phyloP scores from a whole-genome alignment of 176 grass and related monocot genomes.

The Eleusine coracana region DNA sequence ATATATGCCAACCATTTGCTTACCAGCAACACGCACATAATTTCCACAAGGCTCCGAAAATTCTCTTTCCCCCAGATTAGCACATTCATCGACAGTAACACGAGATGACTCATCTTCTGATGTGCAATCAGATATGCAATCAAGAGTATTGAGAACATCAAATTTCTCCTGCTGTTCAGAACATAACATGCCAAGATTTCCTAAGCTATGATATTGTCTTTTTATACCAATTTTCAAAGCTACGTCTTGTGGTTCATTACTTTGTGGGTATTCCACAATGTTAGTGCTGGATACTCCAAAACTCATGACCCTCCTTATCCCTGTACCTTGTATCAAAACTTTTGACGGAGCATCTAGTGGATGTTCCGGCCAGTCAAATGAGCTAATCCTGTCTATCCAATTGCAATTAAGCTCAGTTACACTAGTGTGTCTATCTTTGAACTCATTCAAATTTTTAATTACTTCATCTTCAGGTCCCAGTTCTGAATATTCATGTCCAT shows the following conservation, averaged over 20 bases:
- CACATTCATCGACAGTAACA: constrained; percentile 23
- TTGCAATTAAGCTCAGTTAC: neutral
- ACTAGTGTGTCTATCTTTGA: neutral
- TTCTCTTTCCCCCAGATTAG: neutral
- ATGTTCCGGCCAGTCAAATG: constrained; percentile 66
- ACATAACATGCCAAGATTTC: constrained; percentile 69
- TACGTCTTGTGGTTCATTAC: constrained; percentile 23
- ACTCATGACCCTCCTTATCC: constrained; percentile 55
- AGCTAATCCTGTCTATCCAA: constrained; percentile 7
- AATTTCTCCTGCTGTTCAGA: constrained; percentile 62
- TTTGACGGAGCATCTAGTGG: constrained; percentile 47
- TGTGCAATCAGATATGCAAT: constrained; percentile 45
- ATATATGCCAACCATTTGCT: constrained; percentile 80
- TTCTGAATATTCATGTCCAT: constrained; percentile 29
- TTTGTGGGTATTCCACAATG: neutral
- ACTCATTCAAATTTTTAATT: constrained; percentile 7
- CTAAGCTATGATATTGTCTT: constrained; percentile 62
- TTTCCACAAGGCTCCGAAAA: constrained; percentile 26
- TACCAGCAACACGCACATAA: constrained; percentile 59
- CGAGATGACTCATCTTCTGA: constrained; percentile 49
- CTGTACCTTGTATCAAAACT: constrained; percentile 17
- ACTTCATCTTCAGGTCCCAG: constrained; percentile 3
- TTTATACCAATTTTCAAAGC: constrained; percentile 44
- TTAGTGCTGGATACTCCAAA: constrained; percentile 26
- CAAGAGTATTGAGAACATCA: constrained; percentile 55